These are phyloP conservation scores for Camelina laxa DNA, from an alignment of 345 rosid species.

Conservation along the genomic window DNA sequence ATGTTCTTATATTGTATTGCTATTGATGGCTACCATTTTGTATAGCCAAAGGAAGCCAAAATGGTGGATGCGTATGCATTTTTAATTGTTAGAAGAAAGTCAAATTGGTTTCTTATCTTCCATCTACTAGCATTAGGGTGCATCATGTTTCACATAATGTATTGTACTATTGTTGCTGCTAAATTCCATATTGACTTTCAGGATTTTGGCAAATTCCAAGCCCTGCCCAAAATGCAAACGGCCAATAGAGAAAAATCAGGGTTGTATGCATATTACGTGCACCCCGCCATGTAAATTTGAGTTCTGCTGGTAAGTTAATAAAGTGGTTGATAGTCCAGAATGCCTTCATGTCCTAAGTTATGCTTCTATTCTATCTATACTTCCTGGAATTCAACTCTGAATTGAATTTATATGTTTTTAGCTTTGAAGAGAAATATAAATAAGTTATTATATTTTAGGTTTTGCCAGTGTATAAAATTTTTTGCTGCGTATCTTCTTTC, in stretches of 20 bases:
- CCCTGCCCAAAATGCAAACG: conserved; percentile 85
- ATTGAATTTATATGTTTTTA: not conserved
- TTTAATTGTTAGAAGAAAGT: conserved; percentile 10
- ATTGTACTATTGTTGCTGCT: not conserved
- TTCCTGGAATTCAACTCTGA: not conserved
- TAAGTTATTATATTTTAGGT: not conserved
- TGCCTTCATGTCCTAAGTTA: not conserved
- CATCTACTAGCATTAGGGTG: conserved; percentile 3
- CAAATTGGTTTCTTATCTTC: conserved; percentile 11
- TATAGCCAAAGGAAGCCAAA: conserved; percentile 3
- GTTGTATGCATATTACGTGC: conserved; percentile 93
- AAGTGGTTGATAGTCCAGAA: not conserved
- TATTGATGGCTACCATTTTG: conserved; percentile 13
- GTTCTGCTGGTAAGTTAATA: conserved; percentile 69
- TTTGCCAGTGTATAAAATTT: not conserved
- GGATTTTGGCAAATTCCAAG: conserved; percentile 82
- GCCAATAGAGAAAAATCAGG: conserved; percentile 84
- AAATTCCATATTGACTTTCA: conserved; percentile 37
- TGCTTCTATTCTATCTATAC: conserved; percentile 4
- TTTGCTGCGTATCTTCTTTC: conserved; percentile 17
- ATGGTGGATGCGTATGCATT: not conserved
- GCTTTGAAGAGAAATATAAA: conserved; percentile 18
- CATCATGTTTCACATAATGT: conserved; percentile 18
- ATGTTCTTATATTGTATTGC: not conserved
- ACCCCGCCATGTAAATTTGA: conserved; percentile 84